phyloP scores from a whole-genome alignment of 441 rosid genomes.

The Erodium moschatum region DNA sequence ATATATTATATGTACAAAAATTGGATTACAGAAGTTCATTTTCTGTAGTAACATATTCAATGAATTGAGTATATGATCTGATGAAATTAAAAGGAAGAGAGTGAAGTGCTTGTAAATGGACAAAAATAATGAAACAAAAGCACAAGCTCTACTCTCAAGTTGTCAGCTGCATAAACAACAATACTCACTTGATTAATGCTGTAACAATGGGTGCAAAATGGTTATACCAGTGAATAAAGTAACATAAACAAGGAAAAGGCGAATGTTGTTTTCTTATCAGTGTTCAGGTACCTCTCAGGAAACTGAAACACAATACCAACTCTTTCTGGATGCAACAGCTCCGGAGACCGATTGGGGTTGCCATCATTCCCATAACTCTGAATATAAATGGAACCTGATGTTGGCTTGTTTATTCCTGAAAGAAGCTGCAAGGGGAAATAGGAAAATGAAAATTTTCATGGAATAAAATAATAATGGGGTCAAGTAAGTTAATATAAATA shows the following conservation, averaged over 20 bases:
- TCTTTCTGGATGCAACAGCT: conserved; percentile 48
- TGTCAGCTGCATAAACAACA: neutral
- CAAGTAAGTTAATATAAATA: neutral
- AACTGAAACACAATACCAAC: conserved; percentile 93
- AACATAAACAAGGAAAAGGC: neutral
- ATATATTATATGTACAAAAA: neutral
- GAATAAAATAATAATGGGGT: conserved; percentile 7
- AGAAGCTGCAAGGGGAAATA: conserved; percentile 51
- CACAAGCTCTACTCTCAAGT: neutral
- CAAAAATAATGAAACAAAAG: neutral
- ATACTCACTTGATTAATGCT: neutral
- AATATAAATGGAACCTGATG: conserved; percentile 69
- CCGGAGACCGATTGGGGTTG: conserved; percentile 37
- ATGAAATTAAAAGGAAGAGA: neutral
- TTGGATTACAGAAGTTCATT: neutral
- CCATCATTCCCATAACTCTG: conserved; percentile 56
- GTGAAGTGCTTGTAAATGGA: neutral
- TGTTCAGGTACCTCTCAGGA: conserved; percentile 53
- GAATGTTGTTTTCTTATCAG: conserved; percentile 10
- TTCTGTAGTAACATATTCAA: neutral
- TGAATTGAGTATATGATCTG: neutral
- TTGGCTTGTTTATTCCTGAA: conserved; percentile 73
- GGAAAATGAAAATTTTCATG: conserved; percentile 11
- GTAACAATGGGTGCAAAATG: neutral
- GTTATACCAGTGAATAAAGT: neutral